These are phyloP conservation scores for Solanum virginianum DNA, from an alignment of 257 asterid species.

Conservation along the genomic window DNA sequence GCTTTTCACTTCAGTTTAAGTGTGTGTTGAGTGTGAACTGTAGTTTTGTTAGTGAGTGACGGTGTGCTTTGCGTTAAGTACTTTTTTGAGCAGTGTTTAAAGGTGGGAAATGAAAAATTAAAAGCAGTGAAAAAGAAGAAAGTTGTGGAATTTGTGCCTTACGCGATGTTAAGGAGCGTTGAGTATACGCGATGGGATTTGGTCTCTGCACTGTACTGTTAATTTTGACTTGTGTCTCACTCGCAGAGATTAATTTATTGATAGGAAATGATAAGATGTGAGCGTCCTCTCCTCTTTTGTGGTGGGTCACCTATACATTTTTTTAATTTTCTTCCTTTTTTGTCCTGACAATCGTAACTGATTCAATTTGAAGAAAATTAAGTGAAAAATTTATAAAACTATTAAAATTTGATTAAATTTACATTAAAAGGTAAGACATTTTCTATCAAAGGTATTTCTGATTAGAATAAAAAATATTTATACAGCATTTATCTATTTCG, in stretches of 20 bases:
- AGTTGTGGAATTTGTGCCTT: background rate
- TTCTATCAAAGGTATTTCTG: too few species aligned
- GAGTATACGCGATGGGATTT: background rate
- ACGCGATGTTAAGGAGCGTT: background rate
- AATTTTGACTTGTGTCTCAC: background rate
- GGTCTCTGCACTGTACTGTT: background rate
- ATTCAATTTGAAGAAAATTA: too few species aligned
- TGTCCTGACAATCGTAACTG: too few species aligned
- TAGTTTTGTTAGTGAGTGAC: background rate
- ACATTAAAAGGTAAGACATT: rapidly evolving
- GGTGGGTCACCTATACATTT: background rate
- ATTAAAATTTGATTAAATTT: too few species aligned
- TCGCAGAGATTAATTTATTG: background rate
- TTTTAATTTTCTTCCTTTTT: background rate
- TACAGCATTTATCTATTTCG: too few species aligned
- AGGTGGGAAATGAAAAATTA: constrained; percentile 1
- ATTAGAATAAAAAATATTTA: too few species aligned
- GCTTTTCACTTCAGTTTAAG: background rate
- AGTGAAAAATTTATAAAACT: rapidly evolving
- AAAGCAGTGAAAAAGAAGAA: background rate
- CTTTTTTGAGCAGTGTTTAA: background rate
- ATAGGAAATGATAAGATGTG: background rate
- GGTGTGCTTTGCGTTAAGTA: background rate
- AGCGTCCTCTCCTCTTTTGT: background rate
- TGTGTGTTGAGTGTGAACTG: background rate